phyloP scores from a whole-genome alignment of 2,329 filamentous ascomycete species.

The Gnomoniopsis smithogilvyi region DNA sequence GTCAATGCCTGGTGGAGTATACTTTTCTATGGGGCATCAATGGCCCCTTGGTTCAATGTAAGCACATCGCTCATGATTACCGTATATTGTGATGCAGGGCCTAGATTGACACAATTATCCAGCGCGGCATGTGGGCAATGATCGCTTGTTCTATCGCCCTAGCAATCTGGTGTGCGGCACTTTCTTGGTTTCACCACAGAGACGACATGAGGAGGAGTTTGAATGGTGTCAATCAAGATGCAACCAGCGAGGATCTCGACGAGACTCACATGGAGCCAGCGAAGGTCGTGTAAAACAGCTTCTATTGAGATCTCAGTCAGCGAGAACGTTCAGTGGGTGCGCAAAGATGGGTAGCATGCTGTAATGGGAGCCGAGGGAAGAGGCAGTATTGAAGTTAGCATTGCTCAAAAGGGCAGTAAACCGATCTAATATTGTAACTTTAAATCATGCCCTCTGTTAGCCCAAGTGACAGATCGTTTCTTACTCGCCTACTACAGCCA shows the following conservation, averaged over 20 bases:
- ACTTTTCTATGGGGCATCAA: conserved; percentile 64
- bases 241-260: neutral
- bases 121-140: conserved; percentile 73
- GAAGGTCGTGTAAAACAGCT: neutral
- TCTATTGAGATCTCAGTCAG: neutral
- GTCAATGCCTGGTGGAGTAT: conserved; percentile 74
- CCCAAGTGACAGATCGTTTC: too few species aligned
- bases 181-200: conserved; percentile 44
- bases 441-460: too few species aligned
- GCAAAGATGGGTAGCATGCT: too few species aligned
- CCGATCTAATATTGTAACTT: too few species aligned
- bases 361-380: too few species aligned
- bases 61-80: conserved; percentile 30
- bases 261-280: neutral
- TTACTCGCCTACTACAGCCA: too few species aligned
- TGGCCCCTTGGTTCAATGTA: conserved; percentile 64
- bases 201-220: conserved; percentile 20
- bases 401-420: too few species aligned
- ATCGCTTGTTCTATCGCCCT: conserved; percentile 60
- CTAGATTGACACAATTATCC: conserved; percentile 15
- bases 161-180: conserved; percentile 53
- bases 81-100: conserved; percentile 6
- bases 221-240: conserved; percentile 3
- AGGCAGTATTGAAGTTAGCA: too few species aligned
- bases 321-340: too few species aligned